Conservation (phyloP, 2,329 filamentous ascomycete genomes). For the Achaetomium macrosporum region DNA sequence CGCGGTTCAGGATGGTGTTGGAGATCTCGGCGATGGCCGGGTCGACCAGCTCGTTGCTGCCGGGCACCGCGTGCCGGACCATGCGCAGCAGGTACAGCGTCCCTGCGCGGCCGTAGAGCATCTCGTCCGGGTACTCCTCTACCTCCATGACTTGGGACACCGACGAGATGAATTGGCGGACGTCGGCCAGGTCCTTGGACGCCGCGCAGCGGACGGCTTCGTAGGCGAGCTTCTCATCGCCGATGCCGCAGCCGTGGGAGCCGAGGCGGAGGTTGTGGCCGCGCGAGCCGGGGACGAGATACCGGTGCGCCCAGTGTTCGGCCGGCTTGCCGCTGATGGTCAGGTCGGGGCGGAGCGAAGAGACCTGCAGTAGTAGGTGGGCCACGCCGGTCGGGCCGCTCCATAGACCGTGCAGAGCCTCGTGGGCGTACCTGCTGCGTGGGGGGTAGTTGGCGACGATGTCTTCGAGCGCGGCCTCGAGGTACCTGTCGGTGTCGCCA, state of each 20-base stretch:
- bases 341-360: conserved; percentile 38
- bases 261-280: conserved; percentile 31
- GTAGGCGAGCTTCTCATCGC: conserved; percentile 43
- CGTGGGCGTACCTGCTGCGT: conserved; percentile 29
- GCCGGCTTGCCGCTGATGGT: conserved; percentile 37
- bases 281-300: conserved; percentile 38
- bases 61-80: conserved; percentile 51
- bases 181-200: conserved; percentile 33
- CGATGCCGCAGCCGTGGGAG: conserved; percentile 43
- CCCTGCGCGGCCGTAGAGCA: conserved; percentile 62
- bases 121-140: conserved; percentile 47
- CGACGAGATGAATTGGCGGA: conserved; percentile 37
- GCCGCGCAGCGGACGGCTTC: conserved; percentile 42
- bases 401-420: conserved; percentile 43
- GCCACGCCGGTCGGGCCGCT: conserved; percentile 51
- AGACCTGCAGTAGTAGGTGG: conserved; percentile 49
- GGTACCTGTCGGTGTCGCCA: conserved; percentile 27
- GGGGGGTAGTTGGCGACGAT: conserved; percentile 35
- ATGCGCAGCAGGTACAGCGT: conserved; percentile 62
- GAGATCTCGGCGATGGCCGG: conserved; percentile 51
- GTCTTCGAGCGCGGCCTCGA: conserved; percentile 33
- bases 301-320: conserved; percentile 41
- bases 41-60: conserved; percentile 44
- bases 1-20: conserved; percentile 51
- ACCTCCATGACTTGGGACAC: conserved; percentile 35